These are phyloP conservation scores for Amanita pallidorosea DNA, from an alignment of 768 basidiomycete genomes.

Conservation along the genomic window DNA sequence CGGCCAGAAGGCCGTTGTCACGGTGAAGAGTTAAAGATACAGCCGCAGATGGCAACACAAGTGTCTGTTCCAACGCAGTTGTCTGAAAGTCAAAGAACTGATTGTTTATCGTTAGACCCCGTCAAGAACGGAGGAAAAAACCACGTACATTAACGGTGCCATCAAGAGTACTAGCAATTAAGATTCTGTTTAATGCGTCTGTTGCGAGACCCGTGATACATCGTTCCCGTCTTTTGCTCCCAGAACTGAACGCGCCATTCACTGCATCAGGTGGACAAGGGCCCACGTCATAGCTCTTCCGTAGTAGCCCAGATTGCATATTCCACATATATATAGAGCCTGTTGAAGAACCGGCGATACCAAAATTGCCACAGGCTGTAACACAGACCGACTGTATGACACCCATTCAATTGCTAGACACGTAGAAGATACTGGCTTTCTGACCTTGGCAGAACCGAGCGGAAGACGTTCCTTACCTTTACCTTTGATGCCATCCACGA, in stretches of 20 bases:
- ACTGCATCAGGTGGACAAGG: slow-evolving; percentile 45
- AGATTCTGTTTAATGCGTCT: slow-evolving; percentile 72
- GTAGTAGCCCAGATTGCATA: slow-evolving; percentile 85
- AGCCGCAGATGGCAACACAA: slow-evolving; percentile 58
- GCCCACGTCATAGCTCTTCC: slow-evolving; percentile 68
- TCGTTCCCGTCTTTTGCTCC: slow-evolving; percentile 33
- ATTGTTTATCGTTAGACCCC: neutral
- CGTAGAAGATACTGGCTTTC: neutral
- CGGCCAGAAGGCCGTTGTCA: slow-evolving; percentile 77
- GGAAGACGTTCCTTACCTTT: slow-evolving; percentile 26
- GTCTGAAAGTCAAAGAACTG: slow-evolving; percentile 98
- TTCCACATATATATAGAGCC: slow-evolving; percentile 89
- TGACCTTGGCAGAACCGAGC: slow-evolving; percentile 65
- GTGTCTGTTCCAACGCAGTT: slow-evolving; percentile 56
- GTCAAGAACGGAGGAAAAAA: neutral
- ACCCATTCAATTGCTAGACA: neutral
- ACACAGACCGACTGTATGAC: slow-evolving; percentile 65
- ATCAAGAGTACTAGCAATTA: slow-evolving; percentile 81
- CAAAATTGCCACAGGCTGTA: slow-evolving; percentile 94
- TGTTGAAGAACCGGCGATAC: slow-evolving; percentile 71
- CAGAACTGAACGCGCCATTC: slow-evolving; percentile 29
- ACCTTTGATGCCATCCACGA: slow-evolving; percentile 33
- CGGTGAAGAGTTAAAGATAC: slow-evolving; percentile 69
- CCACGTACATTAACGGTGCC: slow-evolving; percentile 77
- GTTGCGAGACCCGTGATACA: slow-evolving; percentile 75